Base-by-base conservation (phyloP, 2,329 filamentous ascomycete species). In the Penicillium sp. region DNA sequence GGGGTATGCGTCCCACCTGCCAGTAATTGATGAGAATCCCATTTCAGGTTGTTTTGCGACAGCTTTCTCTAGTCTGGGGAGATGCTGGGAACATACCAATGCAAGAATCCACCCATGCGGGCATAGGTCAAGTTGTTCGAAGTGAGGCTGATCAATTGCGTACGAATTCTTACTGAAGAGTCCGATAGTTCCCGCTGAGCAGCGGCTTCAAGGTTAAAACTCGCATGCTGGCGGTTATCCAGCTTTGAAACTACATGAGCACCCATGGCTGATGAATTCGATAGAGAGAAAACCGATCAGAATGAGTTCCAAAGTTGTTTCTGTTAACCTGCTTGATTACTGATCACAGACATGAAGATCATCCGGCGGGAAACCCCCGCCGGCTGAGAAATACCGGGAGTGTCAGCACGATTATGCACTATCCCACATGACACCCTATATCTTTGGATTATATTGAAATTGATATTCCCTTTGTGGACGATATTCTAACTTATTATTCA, bases 1-100 rank as follows among this genome's bases (percentile, higher is more conserved):
- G 0, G 76, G 79, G 63, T 79, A 81, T 8, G 75, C 65, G 58
- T 76, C 72, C 78, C 79, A 82, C 74, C 74, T 65, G 13, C 15
- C 8, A 36, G 9, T 23, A 21, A 51, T 43, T 43, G 0, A 34
- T 46, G 2, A 27, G 41, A 29, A 16, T 33, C 8, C 5, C 4
- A 11, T 36, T 44, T 19, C 5, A 19, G 5, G 10, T 27, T 2
- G 31, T 34, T 25, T 23, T n/a, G 3, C 1, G 6, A 19, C 19
- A 29, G 19, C 8, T 11, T 11, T 1, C 5, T 21, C 0, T 21
- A 15, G 11, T 31, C 9, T 23, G 41, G 6, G 16, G 11, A 29
- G 44, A 31, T 31, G 23, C 16, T 31, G 36, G 4, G 36, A 31
- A 34, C 53, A 44, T 46, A 62, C 64, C 65, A 66, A 27, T 33